Evolutionary conservation across 2,329 filamentous ascomycete species (phyloP).

Genomic region (Colletotrichum endophyticum): DNA sequence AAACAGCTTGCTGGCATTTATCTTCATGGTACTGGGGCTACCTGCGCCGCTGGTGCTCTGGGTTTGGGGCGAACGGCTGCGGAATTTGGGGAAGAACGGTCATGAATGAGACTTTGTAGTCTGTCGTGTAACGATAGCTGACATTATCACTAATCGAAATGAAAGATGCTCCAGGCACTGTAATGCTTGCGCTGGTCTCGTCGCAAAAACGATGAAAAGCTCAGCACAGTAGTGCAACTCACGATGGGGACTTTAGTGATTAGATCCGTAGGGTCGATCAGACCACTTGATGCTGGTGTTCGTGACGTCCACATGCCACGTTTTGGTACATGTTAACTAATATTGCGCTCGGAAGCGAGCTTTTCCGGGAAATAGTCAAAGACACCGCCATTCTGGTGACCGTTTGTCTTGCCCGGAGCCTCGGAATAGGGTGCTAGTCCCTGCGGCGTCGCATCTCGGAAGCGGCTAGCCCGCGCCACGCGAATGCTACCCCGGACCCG

Average conservation of each 20-base stretch:
- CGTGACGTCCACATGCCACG: not conserved
- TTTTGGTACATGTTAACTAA: not conserved
- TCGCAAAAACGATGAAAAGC: not conserved
- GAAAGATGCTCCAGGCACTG: not conserved
- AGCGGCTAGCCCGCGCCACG: not conserved
- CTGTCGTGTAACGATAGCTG: not conserved
- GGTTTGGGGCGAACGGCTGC: not conserved
- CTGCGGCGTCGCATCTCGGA: not conserved
- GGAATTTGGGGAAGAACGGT: not conserved
- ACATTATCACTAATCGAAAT: not conserved
- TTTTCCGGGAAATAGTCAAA: not conserved
- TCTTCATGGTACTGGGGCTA: constrained; percentile 25
- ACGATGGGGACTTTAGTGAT: not conserved
- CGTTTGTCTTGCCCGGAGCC: not conserved
- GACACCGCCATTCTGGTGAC: not conserved
- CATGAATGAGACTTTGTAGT: not conserved
- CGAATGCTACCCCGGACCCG: not conserved
- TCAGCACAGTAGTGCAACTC: not conserved
- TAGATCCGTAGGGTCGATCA: not conserved
- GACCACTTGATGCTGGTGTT: not conserved
- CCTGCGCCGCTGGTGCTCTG: not conserved
- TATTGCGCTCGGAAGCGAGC: not conserved
- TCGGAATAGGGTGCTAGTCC: not conserved
- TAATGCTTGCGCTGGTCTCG: not conserved
- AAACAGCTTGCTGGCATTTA: constrained; percentile 43